Percentiles rank a stretch among this genome's conserved stretches.
Evolutionary conservation across 495 filamentous ascomycete genomes (phyloP).

Genomic region (Corynascus novoguineensis): DNA sequence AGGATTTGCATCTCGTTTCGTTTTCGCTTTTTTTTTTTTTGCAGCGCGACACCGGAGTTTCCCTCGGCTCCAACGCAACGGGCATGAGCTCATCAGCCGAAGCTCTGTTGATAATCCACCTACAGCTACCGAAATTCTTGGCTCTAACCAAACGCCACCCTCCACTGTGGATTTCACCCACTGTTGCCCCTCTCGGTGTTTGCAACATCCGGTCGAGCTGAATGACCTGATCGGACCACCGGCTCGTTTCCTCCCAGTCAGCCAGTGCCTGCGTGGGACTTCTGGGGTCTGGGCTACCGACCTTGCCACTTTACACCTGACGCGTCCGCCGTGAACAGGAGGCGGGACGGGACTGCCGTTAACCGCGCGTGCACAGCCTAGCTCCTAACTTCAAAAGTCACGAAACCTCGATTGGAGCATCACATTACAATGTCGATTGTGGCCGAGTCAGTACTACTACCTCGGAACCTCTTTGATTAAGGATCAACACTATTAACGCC

Average conservation of each 20-base stretch:
- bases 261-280: too few relatives aligned
- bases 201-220: constrained; percentile 18
- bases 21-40: neutral
- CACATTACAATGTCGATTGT: constrained; percentile 56
- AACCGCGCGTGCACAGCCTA: constrained; percentile 3
- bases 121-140: constrained; percentile 16
- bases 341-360: neutral
- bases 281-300: constrained; percentile 6
- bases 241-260: neutral
- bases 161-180: constrained; percentile 12
- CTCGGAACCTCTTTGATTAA: neutral
- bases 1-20: neutral
- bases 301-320: constrained; percentile 30
- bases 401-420: constrained; percentile 18
- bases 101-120: constrained; percentile 22
- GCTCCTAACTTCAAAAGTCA: constrained; percentile 10
- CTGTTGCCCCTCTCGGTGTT: constrained; percentile 18
- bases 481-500: constrained; percentile 11
- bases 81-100: constrained; percentile 14
- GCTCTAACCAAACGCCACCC: constrained; percentile 7
- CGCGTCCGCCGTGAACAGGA: constrained; percentile 20
- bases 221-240: constrained; percentile 27
- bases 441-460: constrained; percentile 53
- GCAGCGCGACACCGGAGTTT: neutral
- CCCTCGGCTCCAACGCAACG: neutral